Base-by-base conservation (phyloP, 2,329 filamentous ascomycete species). In the Davidsoniella virescens region DNA sequence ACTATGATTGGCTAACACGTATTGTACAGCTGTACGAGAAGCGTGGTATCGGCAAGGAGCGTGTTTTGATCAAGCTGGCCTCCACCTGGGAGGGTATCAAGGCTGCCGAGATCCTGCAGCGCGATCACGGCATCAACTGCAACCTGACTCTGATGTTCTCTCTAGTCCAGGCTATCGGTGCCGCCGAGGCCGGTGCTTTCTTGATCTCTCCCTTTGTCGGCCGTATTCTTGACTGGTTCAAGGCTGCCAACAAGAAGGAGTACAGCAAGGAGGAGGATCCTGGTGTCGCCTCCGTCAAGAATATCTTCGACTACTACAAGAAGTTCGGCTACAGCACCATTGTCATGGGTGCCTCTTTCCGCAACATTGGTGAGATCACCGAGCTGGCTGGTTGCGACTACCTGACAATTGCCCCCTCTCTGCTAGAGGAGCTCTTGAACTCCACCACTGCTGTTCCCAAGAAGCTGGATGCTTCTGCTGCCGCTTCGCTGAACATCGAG, bases 281-380 rank as follows among this genome's bases (percentile, higher is more conserved):
- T 52, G 92, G 92, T 75, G 92, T 98, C 69, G 78, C 86, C 73
- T 90, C 84, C 58, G 92, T 98, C 64, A 77, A 90, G 76, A 65
- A 62, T 68, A 98, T 98, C 74, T 98, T 83, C 81, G 92, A 98
- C 80, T 98, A 98, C 85, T 98, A 98, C 84, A 98, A 98, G 86
- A 96, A 96, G 78, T 86, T 73, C 68, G 87, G 84, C 68, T 95
- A 98, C 82, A 94, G 94, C 62, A 98, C 92, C 68, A 95, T 96
- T 61, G 92, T 98, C 70, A 98, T 98, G 92, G 92, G 92, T 64
- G 92, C 92, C 59, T 95, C 88, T 39, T 98, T 98, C 87, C 82
- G 92, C 67, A 96, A 84, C 75, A 73, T 73, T 56, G 92, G 92
- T 63, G 92, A 98, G 75, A 94, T 98, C 70, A 96, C 87, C 44